Evolutionary conservation across 306 rosid genomes (phyloP), one percentile per base, ranked within the genome.

Genomic region (Crataegus laevigata): DNA sequence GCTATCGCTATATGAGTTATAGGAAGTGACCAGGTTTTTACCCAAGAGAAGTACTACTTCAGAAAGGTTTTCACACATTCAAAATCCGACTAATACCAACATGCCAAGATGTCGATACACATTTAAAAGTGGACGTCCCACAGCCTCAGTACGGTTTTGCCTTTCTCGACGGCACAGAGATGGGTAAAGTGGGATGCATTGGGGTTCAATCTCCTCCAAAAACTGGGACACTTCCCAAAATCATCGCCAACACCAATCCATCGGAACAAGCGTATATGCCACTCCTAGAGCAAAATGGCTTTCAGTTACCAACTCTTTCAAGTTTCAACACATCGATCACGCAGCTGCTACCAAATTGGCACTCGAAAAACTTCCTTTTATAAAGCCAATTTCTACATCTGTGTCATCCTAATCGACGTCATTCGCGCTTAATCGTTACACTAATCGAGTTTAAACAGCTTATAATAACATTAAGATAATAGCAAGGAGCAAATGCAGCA

Each of bases 301-400:
- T 17, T n/a, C 57, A 38, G 10, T 24, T 19, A 73, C 42, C 77
- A 58, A 72, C 55, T 9, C 55, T 58, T 24, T 58, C 76, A 19
- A 42, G 69, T 60, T 73, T 42, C 69, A 73, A 73, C 11, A 26
- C 77, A 73, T 73, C 45, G 69, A 42, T 59, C 58, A 11, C 9
- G 40, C 67, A 72, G 51, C 66, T 72, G 7, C 32, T 54, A 36
- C 17, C 52, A 43, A 60, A 59, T 29, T 64, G 8, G 36, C 34
- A 34, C 5, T 22, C 36, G 0, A n/a, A 45, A 60, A 38, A 58
- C 67, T 9, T 38, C 25, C 69, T 61, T 18, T 61, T 18, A 25
- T 5, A 25, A 10, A 72, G 30, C 0, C 4, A 15, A 57, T 22
- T 6, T 1, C 24, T 9, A n/a, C 29, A 34, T n/a, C 40, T 22